Base-by-base conservation (phyloP, 31 red algal genomes). In the Odonthalia washingtoniensis region DNA sequence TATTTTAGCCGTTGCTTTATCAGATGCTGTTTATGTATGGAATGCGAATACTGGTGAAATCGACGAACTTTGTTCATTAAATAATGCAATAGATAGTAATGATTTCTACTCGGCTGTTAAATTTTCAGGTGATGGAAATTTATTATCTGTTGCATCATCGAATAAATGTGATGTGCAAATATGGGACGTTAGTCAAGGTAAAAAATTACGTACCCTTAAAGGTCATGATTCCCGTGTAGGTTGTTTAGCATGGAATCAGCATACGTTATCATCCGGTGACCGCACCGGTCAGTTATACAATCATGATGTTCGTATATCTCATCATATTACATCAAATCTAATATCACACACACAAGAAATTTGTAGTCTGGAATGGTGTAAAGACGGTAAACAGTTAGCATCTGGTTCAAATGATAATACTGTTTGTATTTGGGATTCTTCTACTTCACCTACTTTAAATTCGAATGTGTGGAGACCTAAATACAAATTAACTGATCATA, bases 401-500 rank as follows among this genome's bases (percentile, higher is more conserved):
- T 94, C 94, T 2, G 97, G 97, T 43, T 91, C 91, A 24, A 99
- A 99, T 79, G 97, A 99, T 65, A 99, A 99, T 84, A 21, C 90
- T 40, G 89, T 99, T 18, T 91, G 77, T 65, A 43, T 99, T 61
- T 99, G 97, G 97, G 97, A 99, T 69, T 70, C 70, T 44, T 34
- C 63, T 34, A 81, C 27, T 62, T 43, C n/a, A 5, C 53, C 72
- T 49, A 21, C 80, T 75, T 44, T 67, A 26, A 9, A 57, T 9
- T n/a, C n/a, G n/a, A n/a, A n/a, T n/a, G n/a, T n/a, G n/a, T 57
- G 49, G 49, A 66, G 72, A 2, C 97, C 97, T 26, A 86, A 88
- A 42, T 81, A 70, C 86, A 6, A 32, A 33, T 83, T 99, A 60
- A 86, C 91, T 67, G 75, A 95, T 35, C 97, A 99, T 78, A 84